Base-by-base conservation (phyloP, 73 alveolate genomes). In the Paramecium biaurelia region DNA sequence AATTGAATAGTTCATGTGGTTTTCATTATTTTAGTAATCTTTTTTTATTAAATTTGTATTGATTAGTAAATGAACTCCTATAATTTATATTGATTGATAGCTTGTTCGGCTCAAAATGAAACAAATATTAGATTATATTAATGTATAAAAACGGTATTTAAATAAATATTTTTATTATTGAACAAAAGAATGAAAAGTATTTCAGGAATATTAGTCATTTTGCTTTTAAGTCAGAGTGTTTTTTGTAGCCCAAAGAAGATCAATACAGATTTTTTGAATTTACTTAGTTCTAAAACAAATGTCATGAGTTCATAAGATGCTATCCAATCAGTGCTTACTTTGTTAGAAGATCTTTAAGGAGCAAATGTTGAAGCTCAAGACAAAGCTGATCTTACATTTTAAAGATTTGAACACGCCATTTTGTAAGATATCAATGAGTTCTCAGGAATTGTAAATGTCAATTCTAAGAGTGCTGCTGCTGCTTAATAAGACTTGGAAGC, bases 301-400 rank as follows among this genome's bases (percentile, higher is more conserved):
- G 57, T 74, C 3, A 14, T 35, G 87, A 35, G 67, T 21, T 74
- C 87, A 12, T 74, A 74, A 15, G 87, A 74, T 74, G 87, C 87
- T 20, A 74, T 74, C 34, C 47, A 74, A 74, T 32, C 87, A 74
- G 59, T 74, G 41, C 37, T 74, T 21, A 74, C 41, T 5, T 38
- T 74, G 20, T 35, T 74, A 74, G 59, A 32, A 21, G 87, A 74
- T 74, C 24, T 74, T 14, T 35, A 35, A 35, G 87, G 87, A 35
- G 87, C 87, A 9, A 74, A 74, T 74, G 59, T 74, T 8, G 87
- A 74, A 35, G 87, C 87, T 11, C 11, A 74, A 74, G 87, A 74
- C 8, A 74, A 74, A 23, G 87, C 87, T 38, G 87, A 74, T 18
- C 32, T 74, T 5, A 74, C 87, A 11, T 74, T 32, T 32, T 32